A percentile compares a stretch with the other conserved stretches of the same genome.
Evolutionary conservation across 208 protist species (phyloP).

Genomic region (Acanthamoeba polyphaga): DNA sequence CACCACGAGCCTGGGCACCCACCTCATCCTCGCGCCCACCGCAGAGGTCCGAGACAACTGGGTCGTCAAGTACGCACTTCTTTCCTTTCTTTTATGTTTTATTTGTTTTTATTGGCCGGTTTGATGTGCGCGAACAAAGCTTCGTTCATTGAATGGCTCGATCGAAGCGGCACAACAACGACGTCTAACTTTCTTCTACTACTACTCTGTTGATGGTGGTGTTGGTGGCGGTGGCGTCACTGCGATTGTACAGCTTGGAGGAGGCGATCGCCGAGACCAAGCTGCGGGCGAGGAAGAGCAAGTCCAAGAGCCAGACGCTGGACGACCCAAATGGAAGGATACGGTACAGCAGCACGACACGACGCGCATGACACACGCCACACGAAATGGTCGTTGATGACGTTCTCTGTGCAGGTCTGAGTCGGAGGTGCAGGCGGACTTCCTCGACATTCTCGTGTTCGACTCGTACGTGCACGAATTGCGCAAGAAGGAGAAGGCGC

Average conservation of each 20-base stretch:
- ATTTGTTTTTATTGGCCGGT: background rate
- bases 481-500: background rate
- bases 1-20: background rate
- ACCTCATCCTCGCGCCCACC: constrained; percentile 48
- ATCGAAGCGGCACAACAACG: no score
- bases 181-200: background rate
- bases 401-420: background rate
- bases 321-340: background rate
- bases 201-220: background rate
- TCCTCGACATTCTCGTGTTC: constrained; percentile 47
- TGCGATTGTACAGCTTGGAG: background rate
- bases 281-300: constrained; percentile 4
- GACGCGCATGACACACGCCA: background rate
- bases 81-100: background rate
- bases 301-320: background rate
- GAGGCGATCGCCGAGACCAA: constrained; percentile 14
- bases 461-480: constrained; percentile 37
- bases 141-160: no score
- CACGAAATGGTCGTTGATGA: no score
- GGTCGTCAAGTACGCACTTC: constrained; percentile 23
- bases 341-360: background rate
- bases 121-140: background rate
- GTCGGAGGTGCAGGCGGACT: constrained; percentile 37
- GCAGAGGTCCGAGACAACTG: background rate
- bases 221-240: no score